Evolutionary conservation across 2,329 filamentous ascomycete species (phyloP).

Genomic region (Elsinoe necatrix): DNA sequence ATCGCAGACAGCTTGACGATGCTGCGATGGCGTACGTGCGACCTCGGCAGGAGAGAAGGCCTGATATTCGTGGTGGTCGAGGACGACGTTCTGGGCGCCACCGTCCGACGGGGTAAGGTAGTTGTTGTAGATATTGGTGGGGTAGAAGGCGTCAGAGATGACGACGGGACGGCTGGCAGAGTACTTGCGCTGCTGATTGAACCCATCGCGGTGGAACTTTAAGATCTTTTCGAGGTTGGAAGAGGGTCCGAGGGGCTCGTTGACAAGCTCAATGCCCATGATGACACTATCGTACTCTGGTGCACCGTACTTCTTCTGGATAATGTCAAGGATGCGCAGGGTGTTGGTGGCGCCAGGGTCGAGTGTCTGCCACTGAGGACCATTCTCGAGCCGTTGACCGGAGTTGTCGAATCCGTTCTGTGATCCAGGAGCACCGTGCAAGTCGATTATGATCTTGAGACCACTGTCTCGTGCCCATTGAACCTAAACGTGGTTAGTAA

Average conservation of each 20-base stretch:
- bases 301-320: slow-evolving; percentile 50
- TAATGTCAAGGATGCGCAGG: slow-evolving; percentile 48
- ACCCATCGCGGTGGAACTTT: slow-evolving; percentile 50
- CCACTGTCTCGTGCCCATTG: slow-evolving; percentile 47
- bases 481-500: slow-evolving; percentile 28
- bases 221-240: slow-evolving; percentile 39
- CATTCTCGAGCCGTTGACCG: slow-evolving; percentile 39
- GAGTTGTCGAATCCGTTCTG: slow-evolving; percentile 58
- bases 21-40: slow-evolving; percentile 42
- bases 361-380: slow-evolving; percentile 39
- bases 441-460: slow-evolving; percentile 51
- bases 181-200: slow-evolving; percentile 31
- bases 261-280: slow-evolving; percentile 48
- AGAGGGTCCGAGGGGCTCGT: slow-evolving; percentile 46
- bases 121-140: slow-evolving; percentile 51
- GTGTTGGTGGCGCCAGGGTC: slow-evolving; percentile 41
- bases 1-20: slow-evolving; percentile 49
- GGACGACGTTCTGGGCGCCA: slow-evolving; percentile 44
- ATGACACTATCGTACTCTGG: slow-evolving; percentile 50
- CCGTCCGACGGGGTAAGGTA: slow-evolving; percentile 47
- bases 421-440: slow-evolving; percentile 48
- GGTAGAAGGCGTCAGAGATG: slow-evolving; percentile 50
- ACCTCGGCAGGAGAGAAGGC: slow-evolving; percentile 49
- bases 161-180: slow-evolving; percentile 39
- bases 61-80: slow-evolving; percentile 64